A percentile compares a stretch with the other conserved stretches of the same genome.
phyloP scores from a whole-genome alignment of 495 filamentous ascomycete species.

The Penicillium turbatum region DNA sequence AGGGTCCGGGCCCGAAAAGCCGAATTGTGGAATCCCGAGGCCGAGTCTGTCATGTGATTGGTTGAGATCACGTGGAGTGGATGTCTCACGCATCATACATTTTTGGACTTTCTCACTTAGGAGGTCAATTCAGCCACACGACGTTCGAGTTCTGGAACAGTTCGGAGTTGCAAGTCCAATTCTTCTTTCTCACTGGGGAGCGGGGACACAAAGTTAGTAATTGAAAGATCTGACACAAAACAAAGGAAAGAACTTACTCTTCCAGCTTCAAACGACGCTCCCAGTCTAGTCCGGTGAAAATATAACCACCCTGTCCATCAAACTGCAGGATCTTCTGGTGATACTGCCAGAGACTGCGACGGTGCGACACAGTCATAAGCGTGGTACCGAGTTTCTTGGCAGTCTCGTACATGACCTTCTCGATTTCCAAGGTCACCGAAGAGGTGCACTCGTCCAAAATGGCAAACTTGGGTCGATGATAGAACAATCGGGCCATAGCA shows the following conservation, averaged over 20 bases:
- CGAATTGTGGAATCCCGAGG: neutral
- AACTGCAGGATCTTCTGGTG: constrained; percentile 92
- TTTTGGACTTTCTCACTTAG: neutral
- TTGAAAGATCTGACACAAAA: neutral
- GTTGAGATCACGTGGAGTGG: neutral
- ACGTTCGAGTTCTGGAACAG: constrained; percentile 82
- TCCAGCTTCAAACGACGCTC: constrained; percentile 80
- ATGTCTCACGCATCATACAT: constrained; percentile 8
- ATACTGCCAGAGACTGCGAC: constrained; percentile 92
- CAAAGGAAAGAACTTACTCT: constrained; percentile 55
- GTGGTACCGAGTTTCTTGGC: constrained; percentile 89
- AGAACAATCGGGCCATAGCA: constrained; percentile 95
- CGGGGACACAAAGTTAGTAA: constrained; percentile 13
- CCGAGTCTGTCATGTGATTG: neutral
- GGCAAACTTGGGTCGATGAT: constrained; percentile 82
- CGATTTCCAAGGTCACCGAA: constrained; percentile 86
- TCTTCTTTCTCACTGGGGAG: constrained; percentile 96
- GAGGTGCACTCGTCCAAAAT: constrained; percentile 97
- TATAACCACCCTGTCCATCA: constrained; percentile 85
- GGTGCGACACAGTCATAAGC: constrained; percentile 91
- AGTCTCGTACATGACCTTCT: constrained; percentile 94
- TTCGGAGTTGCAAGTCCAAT: constrained; percentile 74
- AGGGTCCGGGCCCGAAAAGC: neutral
- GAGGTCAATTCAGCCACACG: constrained; percentile 68
- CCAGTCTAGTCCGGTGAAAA: constrained; percentile 88